A percentile compares a stretch with the other conserved stretches of the same genome.
Evolutionary conservation across 2,329 filamentous ascomycete genomes (phyloP).

Genomic region (Pestalotiopsis sp.): DNA sequence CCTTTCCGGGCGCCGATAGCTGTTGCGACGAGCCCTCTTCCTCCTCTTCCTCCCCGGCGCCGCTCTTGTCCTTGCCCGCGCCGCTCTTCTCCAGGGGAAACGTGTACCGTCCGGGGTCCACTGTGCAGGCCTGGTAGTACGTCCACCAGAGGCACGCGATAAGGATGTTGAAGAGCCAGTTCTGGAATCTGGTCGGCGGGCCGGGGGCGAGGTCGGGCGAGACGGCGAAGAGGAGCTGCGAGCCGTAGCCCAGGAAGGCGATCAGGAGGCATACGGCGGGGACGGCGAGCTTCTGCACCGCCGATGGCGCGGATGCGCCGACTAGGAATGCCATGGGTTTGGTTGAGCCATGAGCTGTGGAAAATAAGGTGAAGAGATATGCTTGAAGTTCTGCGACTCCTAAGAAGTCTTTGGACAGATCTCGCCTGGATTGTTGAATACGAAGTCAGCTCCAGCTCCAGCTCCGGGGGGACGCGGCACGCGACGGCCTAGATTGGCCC

Average conservation of each 20-base stretch:
- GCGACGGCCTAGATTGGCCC: not conserved
- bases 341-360: not conserved
- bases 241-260: slow-evolving; percentile 69
- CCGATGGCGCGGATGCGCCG: slow-evolving; percentile 25
- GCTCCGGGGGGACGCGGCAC: slow-evolving; percentile 3
- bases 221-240: slow-evolving; percentile 69
- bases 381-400: not conserved
- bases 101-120: slow-evolving; percentile 58
- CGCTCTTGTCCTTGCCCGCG: not conserved
- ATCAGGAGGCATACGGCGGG: slow-evolving; percentile 69
- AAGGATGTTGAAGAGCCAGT: slow-evolving; percentile 66
- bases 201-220: slow-evolving; percentile 60
- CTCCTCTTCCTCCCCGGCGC: slow-evolving; percentile 17
- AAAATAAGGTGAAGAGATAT: not conserved
- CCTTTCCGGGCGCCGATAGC: not conserved
- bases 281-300: slow-evolving; percentile 62
- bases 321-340: slow-evolving; percentile 31
- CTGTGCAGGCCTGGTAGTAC: slow-evolving; percentile 64
- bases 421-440: not conserved
- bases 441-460: not conserved
- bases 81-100: slow-evolving; percentile 34
- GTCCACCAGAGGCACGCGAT: slow-evolving; percentile 67
- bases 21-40: slow-evolving; percentile 1
- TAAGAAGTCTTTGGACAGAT: not conserved
- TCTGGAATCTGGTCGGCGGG: slow-evolving; percentile 58